These are phyloP conservation scores for Eleusine coracana DNA, from an alignment of 176 grass and related monocot species.

Conservation along the genomic window DNA sequence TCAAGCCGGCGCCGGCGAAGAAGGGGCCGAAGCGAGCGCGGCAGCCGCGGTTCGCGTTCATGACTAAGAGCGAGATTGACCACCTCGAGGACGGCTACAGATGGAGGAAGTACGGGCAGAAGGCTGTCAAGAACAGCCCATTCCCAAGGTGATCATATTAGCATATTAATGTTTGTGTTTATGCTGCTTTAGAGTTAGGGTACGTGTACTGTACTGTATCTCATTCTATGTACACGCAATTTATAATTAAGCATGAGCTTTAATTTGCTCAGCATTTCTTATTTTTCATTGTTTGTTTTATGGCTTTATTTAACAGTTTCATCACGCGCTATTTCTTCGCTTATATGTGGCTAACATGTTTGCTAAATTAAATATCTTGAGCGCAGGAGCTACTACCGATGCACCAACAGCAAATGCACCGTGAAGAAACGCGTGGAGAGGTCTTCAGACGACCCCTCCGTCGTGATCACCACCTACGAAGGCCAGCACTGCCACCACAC, in stretches of 20 bases:
- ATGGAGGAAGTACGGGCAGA: constrained; percentile 94
- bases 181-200: neutral
- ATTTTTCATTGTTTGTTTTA: too few relatives aligned
- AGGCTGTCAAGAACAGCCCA: constrained; percentile 92
- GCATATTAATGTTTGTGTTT: neutral
- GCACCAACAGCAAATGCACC: constrained; percentile 82
- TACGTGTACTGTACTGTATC: neutral
- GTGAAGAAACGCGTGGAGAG: constrained; percentile 97
- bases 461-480: constrained; percentile 95
- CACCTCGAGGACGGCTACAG: constrained; percentile 91
- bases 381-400: constrained; percentile 89
- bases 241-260: too few relatives aligned
- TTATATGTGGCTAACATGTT: neutral
- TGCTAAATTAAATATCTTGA: constrained; percentile 1
- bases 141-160: constrained; percentile 65
- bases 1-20: constrained; percentile 22
- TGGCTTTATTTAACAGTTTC: too few relatives aligned
- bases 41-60: constrained; percentile 83
- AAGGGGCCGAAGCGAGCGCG: constrained; percentile 69
- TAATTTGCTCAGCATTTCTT: too few relatives aligned
- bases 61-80: constrained; percentile 89
- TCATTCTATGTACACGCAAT: constrained; percentile 1
- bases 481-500: constrained; percentile 88
- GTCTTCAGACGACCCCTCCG: constrained; percentile 65
- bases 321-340: neutral